Evolutionary conservation across 2,329 filamentous ascomycete genomes (phyloP).

Genomic region (Madurella fahalii): DNA sequence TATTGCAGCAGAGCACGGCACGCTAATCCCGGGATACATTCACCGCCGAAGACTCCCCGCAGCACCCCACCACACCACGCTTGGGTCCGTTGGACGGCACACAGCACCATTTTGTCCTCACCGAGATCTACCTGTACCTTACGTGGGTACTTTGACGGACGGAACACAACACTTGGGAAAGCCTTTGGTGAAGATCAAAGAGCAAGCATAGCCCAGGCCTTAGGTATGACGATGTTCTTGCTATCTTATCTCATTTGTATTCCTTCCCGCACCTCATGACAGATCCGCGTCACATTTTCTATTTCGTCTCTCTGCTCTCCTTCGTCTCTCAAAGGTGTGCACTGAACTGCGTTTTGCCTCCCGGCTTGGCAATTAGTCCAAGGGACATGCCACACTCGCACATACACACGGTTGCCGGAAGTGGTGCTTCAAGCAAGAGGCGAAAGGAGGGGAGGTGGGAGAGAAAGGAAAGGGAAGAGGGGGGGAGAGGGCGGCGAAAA

Average conservation of each 20-base stretch:
- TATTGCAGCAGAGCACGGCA: too few species aligned
- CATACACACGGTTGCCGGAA: not conserved
- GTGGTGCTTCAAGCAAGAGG: not conserved
- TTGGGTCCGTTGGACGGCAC: not conserved
- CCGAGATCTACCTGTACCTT: not conserved
- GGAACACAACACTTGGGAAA: not conserved
- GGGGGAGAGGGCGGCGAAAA: not conserved
- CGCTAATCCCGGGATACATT: too few species aligned
- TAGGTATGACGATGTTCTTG: slow-evolving; percentile 7
- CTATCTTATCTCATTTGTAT: not conserved
- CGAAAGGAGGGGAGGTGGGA: not conserved
- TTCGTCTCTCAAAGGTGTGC: not conserved
- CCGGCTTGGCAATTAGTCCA: slow-evolving; percentile 13
- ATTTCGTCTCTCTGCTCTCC: not conserved
- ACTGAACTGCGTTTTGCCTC: slow-evolving; percentile 1
- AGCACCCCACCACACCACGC: slow-evolving; percentile 4
- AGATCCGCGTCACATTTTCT: not conserved
- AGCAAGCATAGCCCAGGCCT: not conserved
- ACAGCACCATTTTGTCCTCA: slow-evolving; percentile 4
- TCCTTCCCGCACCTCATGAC: not conserved
- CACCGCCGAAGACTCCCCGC: too few species aligned
- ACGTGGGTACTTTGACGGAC: not conserved
- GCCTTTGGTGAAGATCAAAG: not conserved
- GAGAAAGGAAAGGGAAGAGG: not conserved
- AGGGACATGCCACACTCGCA: not conserved